A percentile compares a stretch with the other conserved stretches of the same genome.
Conservation (phyloP, 2,329 filamentous ascomycete genomes). For the Aspergillus jensenii region DNA sequence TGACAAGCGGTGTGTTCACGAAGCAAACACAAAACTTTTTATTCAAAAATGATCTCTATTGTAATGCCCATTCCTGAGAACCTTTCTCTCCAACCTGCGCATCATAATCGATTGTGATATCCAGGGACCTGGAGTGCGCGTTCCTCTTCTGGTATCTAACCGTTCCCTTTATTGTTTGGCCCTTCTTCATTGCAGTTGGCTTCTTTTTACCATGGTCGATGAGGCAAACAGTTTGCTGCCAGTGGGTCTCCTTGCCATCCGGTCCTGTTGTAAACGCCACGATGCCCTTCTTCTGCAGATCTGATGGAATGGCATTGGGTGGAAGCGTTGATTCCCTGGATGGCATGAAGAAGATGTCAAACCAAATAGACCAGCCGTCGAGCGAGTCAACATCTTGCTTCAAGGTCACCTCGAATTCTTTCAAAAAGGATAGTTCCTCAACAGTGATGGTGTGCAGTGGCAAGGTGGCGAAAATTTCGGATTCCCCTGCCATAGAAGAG, state of each 20-base stretch:
- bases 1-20: neutral
- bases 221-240: conserved; percentile 80
- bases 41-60: conserved; percentile 27
- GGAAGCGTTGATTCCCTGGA: conserved; percentile 51
- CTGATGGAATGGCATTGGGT: conserved; percentile 56
- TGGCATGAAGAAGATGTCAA: conserved; percentile 86
- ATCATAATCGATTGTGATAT: conserved; percentile 65
- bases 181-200: conserved; percentile 50
- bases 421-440: conserved; percentile 73
- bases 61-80: conserved; percentile 42
- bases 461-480: conserved; percentile 69
- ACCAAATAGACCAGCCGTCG: conserved; percentile 91
- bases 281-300: conserved; percentile 63
- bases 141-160: conserved; percentile 70
- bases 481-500: conserved; percentile 53
- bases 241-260: conserved; percentile 75
- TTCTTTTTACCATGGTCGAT: conserved; percentile 59
- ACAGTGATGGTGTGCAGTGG: conserved; percentile 72
- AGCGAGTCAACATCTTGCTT: conserved; percentile 64
- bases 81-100: conserved; percentile 43
- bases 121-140: conserved; percentile 67
- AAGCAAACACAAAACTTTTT: conserved; percentile 7
- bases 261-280: conserved; percentile 90
- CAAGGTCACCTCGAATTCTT: conserved; percentile 64
- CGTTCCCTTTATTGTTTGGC: conserved; percentile 62